Conservation (phyloP, 306 rosid species). For the cucumber (Cucumis sativus) region Cucumber_9930_V3 NC_026657.2:29711501-29712000, state of each 20-base stretch:
- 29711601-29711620: neutral
- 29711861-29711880: neutral
- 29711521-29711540: neutral
- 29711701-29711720: slow-evolving; percentile 27
- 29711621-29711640: neutral
- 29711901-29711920: neutral
- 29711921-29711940: neutral
- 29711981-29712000: slow-evolving; percentile 7
- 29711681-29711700: slow-evolving; percentile 24
- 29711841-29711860: neutral
- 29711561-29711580: neutral
- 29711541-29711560: neutral
- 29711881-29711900: neutral
- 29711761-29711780: slow-evolving; percentile 1
- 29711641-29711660: neutral
- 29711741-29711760: slow-evolving; percentile 12
- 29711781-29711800: slow-evolving; percentile 12
- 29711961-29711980: slow-evolving; percentile 19
- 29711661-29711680: slow-evolving; percentile 18
- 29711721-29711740: slow-evolving; percentile 33
- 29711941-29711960: slow-evolving; percentile 21
- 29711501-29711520: neutral
- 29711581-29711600: neutral
- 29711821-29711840: slow-evolving; percentile 21
- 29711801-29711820: slow-evolving; percentile 21